Conservation (phyloP, 2,329 filamentous ascomycete species). For the Colletotrichum tabaci region DNA sequence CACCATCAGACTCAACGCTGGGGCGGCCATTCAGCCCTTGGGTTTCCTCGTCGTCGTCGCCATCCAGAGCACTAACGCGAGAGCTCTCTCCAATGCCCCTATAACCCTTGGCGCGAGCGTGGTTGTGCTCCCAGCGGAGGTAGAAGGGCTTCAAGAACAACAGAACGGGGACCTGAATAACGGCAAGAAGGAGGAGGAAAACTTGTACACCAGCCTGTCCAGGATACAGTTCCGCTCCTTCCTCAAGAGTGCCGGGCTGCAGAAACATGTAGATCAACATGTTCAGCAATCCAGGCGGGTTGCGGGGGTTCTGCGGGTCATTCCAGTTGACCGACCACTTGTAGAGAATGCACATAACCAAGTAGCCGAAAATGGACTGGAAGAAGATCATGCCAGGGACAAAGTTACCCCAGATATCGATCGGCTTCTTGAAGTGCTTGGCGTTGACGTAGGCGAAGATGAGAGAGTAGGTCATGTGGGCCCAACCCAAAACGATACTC, state of each 20-base stretch:
- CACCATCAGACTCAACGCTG: conserved; percentile 76
- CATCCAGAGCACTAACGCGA: conserved; percentile 90
- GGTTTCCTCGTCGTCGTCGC: conserved; percentile 84
- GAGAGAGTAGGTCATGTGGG: conserved; percentile 98
- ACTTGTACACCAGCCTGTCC: conserved; percentile 85
- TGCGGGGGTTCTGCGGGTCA: conserved; percentile 68
- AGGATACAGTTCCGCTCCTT: conserved; percentile 76
- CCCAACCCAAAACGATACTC: conserved; percentile 97
- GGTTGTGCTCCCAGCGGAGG: conserved; percentile 93
- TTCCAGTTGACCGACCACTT: conserved; percentile 96
- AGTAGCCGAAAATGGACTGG: conserved; percentile 98
- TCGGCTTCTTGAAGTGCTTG: conserved; percentile 91
- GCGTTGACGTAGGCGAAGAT: conserved; percentile 95
- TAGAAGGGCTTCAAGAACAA: conserved; percentile 97
- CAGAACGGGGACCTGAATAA: conserved; percentile 89
- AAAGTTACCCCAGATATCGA: conserved; percentile 98
- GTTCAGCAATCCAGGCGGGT: conserved; percentile 92
- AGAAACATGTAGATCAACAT: conserved; percentile 99
- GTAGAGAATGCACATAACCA: conserved; percentile 94
- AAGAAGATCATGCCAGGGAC: conserved; percentile 99
- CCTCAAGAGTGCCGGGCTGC: conserved; percentile 80
- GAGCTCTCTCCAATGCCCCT: conserved; percentile 92
- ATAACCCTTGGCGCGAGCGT: conserved; percentile 89
- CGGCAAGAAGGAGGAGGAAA: conserved; percentile 83
- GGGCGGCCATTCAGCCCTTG: conserved; percentile 73